Conservation (phyloP, 495 filamentous ascomycete species). For the Penicillium psychrofluorescens region DNA sequence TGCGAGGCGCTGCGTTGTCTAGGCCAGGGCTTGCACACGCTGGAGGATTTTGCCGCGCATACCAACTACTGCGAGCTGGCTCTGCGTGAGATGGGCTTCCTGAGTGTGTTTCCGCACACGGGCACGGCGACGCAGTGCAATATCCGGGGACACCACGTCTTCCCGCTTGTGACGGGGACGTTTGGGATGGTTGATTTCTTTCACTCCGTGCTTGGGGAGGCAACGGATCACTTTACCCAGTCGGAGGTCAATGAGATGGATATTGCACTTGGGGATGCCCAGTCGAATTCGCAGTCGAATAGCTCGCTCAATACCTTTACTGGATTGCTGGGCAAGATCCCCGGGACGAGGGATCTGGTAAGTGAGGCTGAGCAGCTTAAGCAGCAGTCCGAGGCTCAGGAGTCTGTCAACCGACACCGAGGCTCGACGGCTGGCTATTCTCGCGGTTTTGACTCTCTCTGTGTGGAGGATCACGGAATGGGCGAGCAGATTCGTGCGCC, state of each 20-base stretch:
- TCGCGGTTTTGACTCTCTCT: neutral
- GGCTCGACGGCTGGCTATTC: slow-evolving; percentile 25
- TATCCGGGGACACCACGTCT: slow-evolving; percentile 65
- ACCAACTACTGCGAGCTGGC: slow-evolving; percentile 90
- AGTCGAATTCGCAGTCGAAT: slow-evolving; percentile 39
- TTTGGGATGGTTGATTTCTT: slow-evolving; percentile 96
- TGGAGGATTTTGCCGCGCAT: slow-evolving; percentile 95
- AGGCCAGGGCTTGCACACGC: slow-evolving; percentile 84
- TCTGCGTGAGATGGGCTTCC: slow-evolving; percentile 76
- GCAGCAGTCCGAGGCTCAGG: slow-evolving; percentile 65
- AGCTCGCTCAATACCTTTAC: slow-evolving; percentile 51
- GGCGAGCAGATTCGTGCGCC: no score
- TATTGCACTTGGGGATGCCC: slow-evolving; percentile 57
- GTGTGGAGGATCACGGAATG: slow-evolving; percentile 5
- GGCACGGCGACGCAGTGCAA: slow-evolving; percentile 69
- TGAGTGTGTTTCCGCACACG: slow-evolving; percentile 77
- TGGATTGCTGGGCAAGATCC: slow-evolving; percentile 67
- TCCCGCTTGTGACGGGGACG: slow-evolving; percentile 79
- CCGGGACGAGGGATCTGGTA: slow-evolving; percentile 70
- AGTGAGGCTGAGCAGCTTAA: slow-evolving; percentile 71
- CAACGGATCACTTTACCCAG: slow-evolving; percentile 91
- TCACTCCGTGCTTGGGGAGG: slow-evolving; percentile 94
- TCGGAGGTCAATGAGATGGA: slow-evolving; percentile 90
- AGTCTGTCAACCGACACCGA: slow-evolving; percentile 47
- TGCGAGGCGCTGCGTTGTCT: slow-evolving; percentile 84